Base-by-base conservation (phyloP, 495 filamentous ascomycete species). In the Penicillium goetzii region DNA sequence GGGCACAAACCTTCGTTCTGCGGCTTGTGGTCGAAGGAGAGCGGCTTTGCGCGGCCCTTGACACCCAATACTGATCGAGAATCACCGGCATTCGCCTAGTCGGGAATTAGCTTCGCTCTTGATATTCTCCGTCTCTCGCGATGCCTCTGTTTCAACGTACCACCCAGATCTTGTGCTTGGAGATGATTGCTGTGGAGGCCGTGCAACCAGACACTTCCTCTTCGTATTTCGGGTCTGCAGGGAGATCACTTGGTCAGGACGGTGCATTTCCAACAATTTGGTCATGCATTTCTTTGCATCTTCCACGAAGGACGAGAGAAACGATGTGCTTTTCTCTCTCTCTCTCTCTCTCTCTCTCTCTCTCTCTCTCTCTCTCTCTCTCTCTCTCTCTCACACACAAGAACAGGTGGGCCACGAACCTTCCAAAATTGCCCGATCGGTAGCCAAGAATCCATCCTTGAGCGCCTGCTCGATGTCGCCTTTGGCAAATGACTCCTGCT, bases 181-280 rank as follows among this genome's bases (percentile, higher is more conserved):
- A 90, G 66, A 98, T 89, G 66, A 99, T 82, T 52, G 88, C 89
- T 58, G 95, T 92, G 47, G 96, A 92, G 26, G 95, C 93, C 56
- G 95, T 99, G 77, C 95, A 99, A 45, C 95, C 95, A 34, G 95
- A 99, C 58, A 98, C 93, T 78, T 99, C 95, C 65, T 98, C 94
- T 74, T 96, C 92, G 74, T 97, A 97, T 74, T 89, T 91, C 61
- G 93, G 92, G 79, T 99, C 95, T 99, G 60, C 11, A 43, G n/a
- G 28, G 30, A 9, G 38, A 49, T 23, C 19, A 58, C 33, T 32
- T 53, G 52, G 57, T 63, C 52, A 59, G 47, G 14, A 43, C 11
- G 43, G 19, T 25, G 12, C n/a, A 23, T 25, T 32, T 43, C 26
- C 23, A 19, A 33, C 25, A 30, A 8, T 55, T 12, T 36, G 9